Conservation (phyloP, 2,329 filamentous ascomycete species). For the Emydomyces testavorans region DNA sequence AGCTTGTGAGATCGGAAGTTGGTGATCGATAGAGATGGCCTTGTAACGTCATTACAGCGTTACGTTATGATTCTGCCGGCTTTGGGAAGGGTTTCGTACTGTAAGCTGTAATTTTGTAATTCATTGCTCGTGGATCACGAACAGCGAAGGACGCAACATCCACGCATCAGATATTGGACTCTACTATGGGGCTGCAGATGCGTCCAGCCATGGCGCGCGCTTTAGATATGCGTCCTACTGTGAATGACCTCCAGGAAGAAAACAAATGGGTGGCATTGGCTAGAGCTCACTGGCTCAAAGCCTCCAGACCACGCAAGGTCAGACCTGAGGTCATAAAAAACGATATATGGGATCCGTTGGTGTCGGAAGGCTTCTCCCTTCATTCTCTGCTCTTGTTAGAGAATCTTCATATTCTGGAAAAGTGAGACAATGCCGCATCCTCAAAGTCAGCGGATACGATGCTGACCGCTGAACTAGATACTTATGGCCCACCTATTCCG, state of each 20-base stretch:
- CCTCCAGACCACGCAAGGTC: slow-evolving; percentile 59
- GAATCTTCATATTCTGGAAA: slow-evolving; percentile 80
- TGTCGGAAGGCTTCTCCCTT: slow-evolving; percentile 66
- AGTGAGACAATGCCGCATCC: slow-evolving; percentile 36
- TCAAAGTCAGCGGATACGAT: not conserved
- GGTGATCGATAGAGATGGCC: not conserved
- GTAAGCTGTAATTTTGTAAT: not conserved
- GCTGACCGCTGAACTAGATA: slow-evolving; percentile 41
- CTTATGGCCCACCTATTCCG: slow-evolving; percentile 84
- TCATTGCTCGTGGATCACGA: not conserved
- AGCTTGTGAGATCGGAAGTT: not conserved
- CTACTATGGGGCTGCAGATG: slow-evolving; percentile 31
- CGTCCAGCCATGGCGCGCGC: slow-evolving; percentile 48
- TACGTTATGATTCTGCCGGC: not conserved
- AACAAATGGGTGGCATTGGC: slow-evolving; percentile 56
- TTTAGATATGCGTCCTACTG: slow-evolving; percentile 33
- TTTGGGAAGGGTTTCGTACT: not conserved
- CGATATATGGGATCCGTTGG: slow-evolving; percentile 78
- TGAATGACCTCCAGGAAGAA: slow-evolving; percentile 33
- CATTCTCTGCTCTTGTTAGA: slow-evolving; percentile 73
- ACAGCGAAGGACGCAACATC: not conserved
- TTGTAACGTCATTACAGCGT: not conserved
- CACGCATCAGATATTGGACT: not conserved
- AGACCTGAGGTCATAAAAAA: slow-evolving; percentile 72
- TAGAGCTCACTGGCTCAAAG: slow-evolving; percentile 71